Conservation (phyloP, 768 basidiomycete species). For the Auricularia sp. region DNA sequence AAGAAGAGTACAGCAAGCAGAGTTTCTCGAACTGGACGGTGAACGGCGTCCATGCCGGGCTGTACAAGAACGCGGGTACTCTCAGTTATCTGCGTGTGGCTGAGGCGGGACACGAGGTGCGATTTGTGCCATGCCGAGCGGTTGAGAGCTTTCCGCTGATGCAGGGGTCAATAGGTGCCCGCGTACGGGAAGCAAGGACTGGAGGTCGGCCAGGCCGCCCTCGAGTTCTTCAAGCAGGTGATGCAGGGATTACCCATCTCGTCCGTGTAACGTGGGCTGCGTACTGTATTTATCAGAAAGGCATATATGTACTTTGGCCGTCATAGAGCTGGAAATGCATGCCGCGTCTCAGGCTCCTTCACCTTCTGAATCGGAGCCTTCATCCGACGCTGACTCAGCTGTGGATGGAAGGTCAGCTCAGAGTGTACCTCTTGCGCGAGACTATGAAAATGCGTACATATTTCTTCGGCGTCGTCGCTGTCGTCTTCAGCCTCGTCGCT, state of each 20-base stretch:
- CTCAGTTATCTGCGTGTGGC: constrained; percentile 46
- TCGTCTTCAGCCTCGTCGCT: no score
- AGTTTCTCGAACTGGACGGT: constrained; percentile 40
- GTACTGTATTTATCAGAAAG: no score
- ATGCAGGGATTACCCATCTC: constrained; percentile 17
- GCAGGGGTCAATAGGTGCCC: constrained; percentile 10
- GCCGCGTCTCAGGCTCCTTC: no score
- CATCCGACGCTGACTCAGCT: no score
- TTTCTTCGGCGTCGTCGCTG: no score
- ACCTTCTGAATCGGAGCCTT: no score
- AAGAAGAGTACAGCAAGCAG: constrained; percentile 30
- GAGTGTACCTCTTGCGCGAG: no score
- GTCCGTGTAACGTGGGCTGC: constrained; percentile 1
- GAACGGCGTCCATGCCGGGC: constrained; percentile 36
- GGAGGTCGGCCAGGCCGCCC: constrained; percentile 31
- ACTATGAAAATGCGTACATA: no score
- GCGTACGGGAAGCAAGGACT: constrained; percentile 33
- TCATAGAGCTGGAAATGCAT: no score
- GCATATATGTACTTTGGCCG: no score
- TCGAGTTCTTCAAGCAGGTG: constrained; percentile 35
- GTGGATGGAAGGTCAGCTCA: no score
- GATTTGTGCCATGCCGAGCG: background rate
- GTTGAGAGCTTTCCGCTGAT: no score
- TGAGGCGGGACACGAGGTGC: constrained; percentile 38
- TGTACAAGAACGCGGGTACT: constrained; percentile 50